Conservation (phyloP, 768 basidiomycete genomes). For the Dentipellis sp. region DNA sequence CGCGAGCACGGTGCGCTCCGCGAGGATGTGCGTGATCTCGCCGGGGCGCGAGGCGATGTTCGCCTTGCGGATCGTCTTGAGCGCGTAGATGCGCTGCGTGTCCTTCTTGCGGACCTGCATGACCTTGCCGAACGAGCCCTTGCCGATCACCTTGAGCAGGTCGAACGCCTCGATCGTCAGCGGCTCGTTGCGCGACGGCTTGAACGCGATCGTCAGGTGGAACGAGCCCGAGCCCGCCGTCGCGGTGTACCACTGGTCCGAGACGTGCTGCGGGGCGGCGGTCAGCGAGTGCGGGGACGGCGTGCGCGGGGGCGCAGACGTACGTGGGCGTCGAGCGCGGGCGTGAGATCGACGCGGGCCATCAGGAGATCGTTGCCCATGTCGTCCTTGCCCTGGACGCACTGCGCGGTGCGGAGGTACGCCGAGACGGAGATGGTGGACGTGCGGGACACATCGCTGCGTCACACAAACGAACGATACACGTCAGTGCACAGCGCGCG, state of each 20-base stretch:
- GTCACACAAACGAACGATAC: not conserved
- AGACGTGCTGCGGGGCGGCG: slow-evolving; percentile 46
- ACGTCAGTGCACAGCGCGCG: slow-evolving; percentile 4
- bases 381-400: slow-evolving; percentile 69
- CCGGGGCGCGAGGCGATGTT: slow-evolving; percentile 94
- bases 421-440: slow-evolving; percentile 89
- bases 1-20: slow-evolving; percentile 93
- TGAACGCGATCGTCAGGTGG: slow-evolving; percentile 93
- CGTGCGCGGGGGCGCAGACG: slow-evolving; percentile 17
- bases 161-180: slow-evolving; percentile 97
- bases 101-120: slow-evolving; percentile 99
- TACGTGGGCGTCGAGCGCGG: slow-evolving; percentile 72
- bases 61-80: slow-evolving; percentile 97
- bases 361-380: slow-evolving; percentile 97
- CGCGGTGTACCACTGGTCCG: slow-evolving; percentile 87
- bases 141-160: slow-evolving; percentile 94
- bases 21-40: slow-evolving; percentile 96
- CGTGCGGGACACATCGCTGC: slow-evolving; percentile 88
- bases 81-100: slow-evolving; percentile 92
- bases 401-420: slow-evolving; percentile 78
- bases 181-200: slow-evolving; percentile 72
- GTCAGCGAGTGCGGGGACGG: slow-evolving; percentile 1
- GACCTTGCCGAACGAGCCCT: slow-evolving; percentile 96
- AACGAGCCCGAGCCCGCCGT: slow-evolving; percentile 83
- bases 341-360: slow-evolving; percentile 85